Base-by-base conservation (phyloP, 352 stramenopile species). In the Pythium pyrilobum region DNA sequence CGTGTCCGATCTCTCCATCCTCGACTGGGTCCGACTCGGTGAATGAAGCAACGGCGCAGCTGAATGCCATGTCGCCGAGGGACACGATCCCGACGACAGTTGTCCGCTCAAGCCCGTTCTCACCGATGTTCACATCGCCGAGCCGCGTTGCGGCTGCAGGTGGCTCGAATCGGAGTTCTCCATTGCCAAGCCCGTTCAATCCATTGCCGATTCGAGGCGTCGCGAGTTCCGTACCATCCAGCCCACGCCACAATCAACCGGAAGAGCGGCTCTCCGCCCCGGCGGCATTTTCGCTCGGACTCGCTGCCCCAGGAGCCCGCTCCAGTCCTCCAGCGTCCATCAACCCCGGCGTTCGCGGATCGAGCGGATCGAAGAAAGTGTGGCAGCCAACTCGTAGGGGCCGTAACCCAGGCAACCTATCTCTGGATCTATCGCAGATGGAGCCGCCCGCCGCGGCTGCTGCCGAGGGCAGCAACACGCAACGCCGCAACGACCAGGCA, bases 391-490 rank as follows among this genome's bases (percentile, higher is more conserved):
- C 68, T 34, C 72, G 80, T 33, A 77, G 74, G 37, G 87, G 61
- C 36, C 75, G 81, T 1, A 94, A 94, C 43, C 84, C 84, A 8
- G 84, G 84, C 21, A 91, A 91, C 53, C 56, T 94, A 36, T 87
- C 83, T 28, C 59, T 94, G 24, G 81, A 94, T 62, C 65, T 94
- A 33, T 86, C 81, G 21, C 77, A 91, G 38, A 74, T 94, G 52
- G 80, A 87, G 15, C 69, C 80, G 13, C 42, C 49, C 1, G 32
- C 34, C 20, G 25, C 57, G 0, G 61, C 59, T 9, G 67, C 76
- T 15, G 50, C 41, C 28, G 62, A 64, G 5, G 61, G 50, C 12
- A 55, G 32, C 20, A 56, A 40, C 7, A 56, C 65, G 29, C 42
- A 56, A 21, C 74, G 72, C 15, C 69, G 67, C 0, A 77, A 79